Conservation (phyloP, 306 rosid genomes). For the Cucumis hystrix region DNA sequence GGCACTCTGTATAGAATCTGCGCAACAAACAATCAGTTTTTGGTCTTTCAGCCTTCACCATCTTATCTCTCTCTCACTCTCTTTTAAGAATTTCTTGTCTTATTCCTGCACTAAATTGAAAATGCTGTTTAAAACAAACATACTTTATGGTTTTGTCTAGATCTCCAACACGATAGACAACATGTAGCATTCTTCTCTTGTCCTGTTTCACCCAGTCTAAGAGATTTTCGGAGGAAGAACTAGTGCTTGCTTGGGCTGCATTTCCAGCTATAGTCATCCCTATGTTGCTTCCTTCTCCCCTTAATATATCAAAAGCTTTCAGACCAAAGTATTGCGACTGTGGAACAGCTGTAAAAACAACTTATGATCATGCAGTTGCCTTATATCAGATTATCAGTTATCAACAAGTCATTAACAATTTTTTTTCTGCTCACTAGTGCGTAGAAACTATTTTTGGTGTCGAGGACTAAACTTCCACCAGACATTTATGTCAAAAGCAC, state of each 20-base stretch:
- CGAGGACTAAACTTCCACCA: not conserved
- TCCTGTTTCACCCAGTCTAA: conserved; percentile 75
- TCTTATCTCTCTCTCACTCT: not conserved
- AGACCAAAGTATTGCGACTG: conserved; percentile 32
- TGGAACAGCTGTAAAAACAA: conserved; percentile 36
- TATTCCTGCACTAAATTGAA: not conserved
- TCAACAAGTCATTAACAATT: not conserved
- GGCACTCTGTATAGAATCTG: conserved; percentile 80
- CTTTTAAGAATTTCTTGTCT: not conserved
- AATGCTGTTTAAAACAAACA: conserved; percentile 2
- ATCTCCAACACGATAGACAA: conserved; percentile 78
- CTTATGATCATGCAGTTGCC: conserved; percentile 4
- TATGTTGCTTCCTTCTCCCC: conserved; percentile 28
- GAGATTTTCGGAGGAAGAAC: conserved; percentile 45
- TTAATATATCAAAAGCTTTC: conserved; percentile 37
- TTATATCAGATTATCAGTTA: not conserved
- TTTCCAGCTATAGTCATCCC: conserved; percentile 33
- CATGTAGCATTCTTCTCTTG: conserved; percentile 72
- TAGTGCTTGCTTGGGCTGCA: conserved; percentile 39
- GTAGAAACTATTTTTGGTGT: not conserved
- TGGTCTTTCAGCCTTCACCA: not conserved
- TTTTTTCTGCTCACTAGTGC: not conserved
- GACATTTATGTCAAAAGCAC: not conserved
- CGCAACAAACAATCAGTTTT: conserved; percentile 15
- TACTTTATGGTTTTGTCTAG: conserved; percentile 85